Evolutionary conservation across 2,329 filamentous ascomycete species (phyloP).

Genomic region (Claviceps fusiformis): DNA sequence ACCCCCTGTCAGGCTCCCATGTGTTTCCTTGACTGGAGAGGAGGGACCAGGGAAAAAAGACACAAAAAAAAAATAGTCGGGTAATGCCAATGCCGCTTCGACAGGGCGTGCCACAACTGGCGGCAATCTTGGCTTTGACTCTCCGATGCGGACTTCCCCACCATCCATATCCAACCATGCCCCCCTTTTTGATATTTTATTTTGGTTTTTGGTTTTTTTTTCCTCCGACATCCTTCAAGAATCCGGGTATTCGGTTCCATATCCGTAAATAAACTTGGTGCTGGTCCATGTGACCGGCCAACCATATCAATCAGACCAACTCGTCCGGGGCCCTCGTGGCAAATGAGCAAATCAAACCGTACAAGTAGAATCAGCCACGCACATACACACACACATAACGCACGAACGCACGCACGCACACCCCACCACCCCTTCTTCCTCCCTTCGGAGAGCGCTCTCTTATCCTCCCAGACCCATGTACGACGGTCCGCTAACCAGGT

Average conservation of each 20-base stretch:
- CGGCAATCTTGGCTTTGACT: not conserved
- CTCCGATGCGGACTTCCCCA: not conserved
- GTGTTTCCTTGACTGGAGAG: not conserved
- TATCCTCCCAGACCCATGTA: not conserved
- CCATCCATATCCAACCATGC: too few species aligned
- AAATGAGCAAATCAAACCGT: constrained; percentile 1
- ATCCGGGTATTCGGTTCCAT: not conserved
- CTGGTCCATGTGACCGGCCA: not conserved
- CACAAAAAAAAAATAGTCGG: not conserved
- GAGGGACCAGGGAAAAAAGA: not conserved
- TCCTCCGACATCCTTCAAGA: not conserved
- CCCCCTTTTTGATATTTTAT: too few species aligned
- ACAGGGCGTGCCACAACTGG: not conserved
- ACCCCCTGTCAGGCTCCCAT: not conserved
- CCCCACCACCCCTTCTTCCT: too few species aligned
- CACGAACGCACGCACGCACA: too few species aligned
- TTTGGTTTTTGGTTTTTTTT: too few species aligned
- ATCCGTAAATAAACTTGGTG: not conserved
- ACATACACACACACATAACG: not conserved
- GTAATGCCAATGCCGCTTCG: not conserved
- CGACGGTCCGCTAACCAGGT: not conserved
- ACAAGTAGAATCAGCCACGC: not conserved
- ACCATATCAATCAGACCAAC: not conserved
- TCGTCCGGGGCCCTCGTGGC: not conserved
- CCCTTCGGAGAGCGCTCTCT: too few species aligned